These are phyloP conservation scores for Malbranchea zuffiana DNA, from an alignment of 2,329 filamentous ascomycete genomes.

Conservation along the genomic window DNA sequence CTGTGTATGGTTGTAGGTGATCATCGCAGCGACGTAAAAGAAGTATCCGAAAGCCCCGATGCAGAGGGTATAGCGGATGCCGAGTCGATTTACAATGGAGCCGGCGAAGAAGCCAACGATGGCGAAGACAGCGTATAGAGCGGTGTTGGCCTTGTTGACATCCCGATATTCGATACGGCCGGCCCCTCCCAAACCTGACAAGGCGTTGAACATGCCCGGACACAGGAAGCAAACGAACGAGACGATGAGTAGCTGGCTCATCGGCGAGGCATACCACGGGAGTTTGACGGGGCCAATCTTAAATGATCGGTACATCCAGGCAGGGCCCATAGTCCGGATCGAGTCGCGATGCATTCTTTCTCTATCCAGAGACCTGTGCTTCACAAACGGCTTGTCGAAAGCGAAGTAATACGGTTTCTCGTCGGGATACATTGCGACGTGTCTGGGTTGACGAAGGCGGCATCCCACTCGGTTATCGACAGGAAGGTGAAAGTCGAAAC, in stretches of 20 bases:
- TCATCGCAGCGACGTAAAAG: constrained; percentile 39
- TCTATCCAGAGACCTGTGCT: too few relatives aligned
- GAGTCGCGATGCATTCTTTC: too few relatives aligned
- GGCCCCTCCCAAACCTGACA: constrained; percentile 54
- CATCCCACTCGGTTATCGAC: too few relatives aligned
- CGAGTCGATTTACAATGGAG: constrained; percentile 36
- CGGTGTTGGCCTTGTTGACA: constrained; percentile 57
- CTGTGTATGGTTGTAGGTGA: constrained; percentile 41
- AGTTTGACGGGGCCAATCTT: constrained; percentile 45
- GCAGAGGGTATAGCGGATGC: constrained; percentile 34
- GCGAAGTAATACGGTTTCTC: too few relatives aligned
- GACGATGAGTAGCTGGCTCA: constrained; percentile 60
- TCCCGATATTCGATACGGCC: constrained; percentile 48
- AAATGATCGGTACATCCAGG: constrained; percentile 58
- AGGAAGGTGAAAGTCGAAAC: too few relatives aligned
- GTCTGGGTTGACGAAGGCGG: too few relatives aligned
- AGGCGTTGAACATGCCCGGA: constrained; percentile 62
- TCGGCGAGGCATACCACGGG: constrained; percentile 62
- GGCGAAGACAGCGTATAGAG: constrained; percentile 62
- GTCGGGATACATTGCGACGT: too few relatives aligned
- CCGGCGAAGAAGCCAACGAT: constrained; percentile 54
- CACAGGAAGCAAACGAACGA: constrained; percentile 61
- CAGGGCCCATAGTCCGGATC: constrained; percentile 9
- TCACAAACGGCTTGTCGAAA: too few relatives aligned
- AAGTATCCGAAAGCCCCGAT: constrained; percentile 40